Base-by-base conservation (phyloP, 2,329 filamentous ascomycete species). In the Laburnicola sp. region DNA sequence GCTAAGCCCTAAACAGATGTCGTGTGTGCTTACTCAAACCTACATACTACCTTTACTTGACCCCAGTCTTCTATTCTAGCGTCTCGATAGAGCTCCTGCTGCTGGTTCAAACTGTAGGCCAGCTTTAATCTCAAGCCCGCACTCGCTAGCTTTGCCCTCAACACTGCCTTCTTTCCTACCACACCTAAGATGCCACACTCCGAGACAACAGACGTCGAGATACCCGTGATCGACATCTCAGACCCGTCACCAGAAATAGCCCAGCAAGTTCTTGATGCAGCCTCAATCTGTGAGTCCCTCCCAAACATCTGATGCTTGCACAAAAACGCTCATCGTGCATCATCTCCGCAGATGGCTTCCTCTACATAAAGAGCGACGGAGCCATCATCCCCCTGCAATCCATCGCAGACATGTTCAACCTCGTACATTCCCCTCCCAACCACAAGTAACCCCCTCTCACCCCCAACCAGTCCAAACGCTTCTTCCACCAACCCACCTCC, bases 201-300 rank as follows among this genome's bases (percentile, higher is more conserved):
- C 8, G 53, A 58, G 10, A 9, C 27, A 2, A 6, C 42, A 23
- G 50, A 52, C 7, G 50, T 54, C 6, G 26, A 50, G 3, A 91
- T 97, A 34, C 91, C 93, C 22, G 78, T 97, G 45, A 90, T 97
- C 62, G 88, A 97, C 71, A 86, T 96, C 58, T 86, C 85, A 3
- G 79, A 81, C 16, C 76, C 80, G 4, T 78, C 79, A 26, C 62
- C 73, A 7, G 78, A 87, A 57, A 87, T 88, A 45, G 83, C 83
- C 48, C 81, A 85, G 56, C 80, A 80, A 50, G 76, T 97, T 36
- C 84, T 97, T 36, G 82, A 88, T 54, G 93, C 93, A 1, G 92
- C 91, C 2, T 83, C 85, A 32, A 85, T 86, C 47, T 87, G 16
- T 16, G 16, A 16, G 16, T 16, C 16, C 16, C 16, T 16, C 16